Conservation (phyloP, 1,284 basidiomycete genomes). For the Volvariella volvacea region DNA sequence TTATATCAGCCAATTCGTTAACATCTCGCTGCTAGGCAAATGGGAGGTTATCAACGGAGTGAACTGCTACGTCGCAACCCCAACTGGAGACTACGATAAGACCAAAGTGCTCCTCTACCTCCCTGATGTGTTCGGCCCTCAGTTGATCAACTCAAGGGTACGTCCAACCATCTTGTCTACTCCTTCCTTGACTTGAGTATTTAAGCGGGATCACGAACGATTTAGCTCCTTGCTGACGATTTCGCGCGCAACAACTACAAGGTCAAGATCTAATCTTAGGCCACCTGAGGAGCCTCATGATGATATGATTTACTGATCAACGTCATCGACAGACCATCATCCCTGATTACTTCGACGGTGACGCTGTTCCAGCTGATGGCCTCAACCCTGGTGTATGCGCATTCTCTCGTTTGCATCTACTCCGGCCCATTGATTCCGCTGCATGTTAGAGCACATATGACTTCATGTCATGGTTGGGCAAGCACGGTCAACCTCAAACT, state of each 20-base stretch:
- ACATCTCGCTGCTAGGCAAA: slow-evolving; percentile 24
- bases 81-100: slow-evolving; percentile 37
- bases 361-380: slow-evolving; percentile 38
- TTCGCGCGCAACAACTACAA: slow-evolving; percentile 66
- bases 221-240: slow-evolving; percentile 60
- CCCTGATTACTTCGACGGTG: slow-evolving; percentile 57
- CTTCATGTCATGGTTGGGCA: slow-evolving; percentile 39
- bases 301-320: background rate
- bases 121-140: slow-evolving; percentile 63
- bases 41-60: slow-evolving; percentile 39
- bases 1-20: background rate
- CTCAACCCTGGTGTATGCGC: slow-evolving; percentile 28
- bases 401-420: slow-evolving; percentile 9
- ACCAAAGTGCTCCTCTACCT: slow-evolving; percentile 49
- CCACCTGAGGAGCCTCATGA: too few relatives aligned
- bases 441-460: slow-evolving; percentile 26
- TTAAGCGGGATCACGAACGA: too few relatives aligned
- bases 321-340: slow-evolving; percentile 26
- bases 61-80: slow-evolving; percentile 42
- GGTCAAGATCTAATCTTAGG: too few relatives aligned
- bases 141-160: slow-evolving; percentile 48
- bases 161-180: background rate
- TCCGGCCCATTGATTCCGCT: background rate
- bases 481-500: slow-evolving; percentile 39
- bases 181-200: background rate